These are phyloP conservation scores for Brassica juncea DNA, from an alignment of 345 rosid genomes.

Conservation along the genomic window DNA sequence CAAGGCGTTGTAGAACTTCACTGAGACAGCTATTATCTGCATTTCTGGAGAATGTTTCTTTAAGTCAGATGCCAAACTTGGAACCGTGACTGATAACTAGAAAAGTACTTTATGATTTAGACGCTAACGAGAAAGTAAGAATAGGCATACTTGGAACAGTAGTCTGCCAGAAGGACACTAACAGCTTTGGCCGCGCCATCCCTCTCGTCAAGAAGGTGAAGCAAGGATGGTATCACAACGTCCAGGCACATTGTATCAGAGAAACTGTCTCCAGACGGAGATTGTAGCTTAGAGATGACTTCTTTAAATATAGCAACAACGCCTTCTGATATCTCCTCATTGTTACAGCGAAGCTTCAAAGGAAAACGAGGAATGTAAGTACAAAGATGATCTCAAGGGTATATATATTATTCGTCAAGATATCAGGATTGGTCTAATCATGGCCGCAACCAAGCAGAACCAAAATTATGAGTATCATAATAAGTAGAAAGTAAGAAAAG, in stretches of 20 bases:
- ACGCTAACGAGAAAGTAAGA: conserved; percentile 12
- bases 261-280: conserved; percentile 48
- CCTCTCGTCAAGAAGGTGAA: conserved; percentile 82
- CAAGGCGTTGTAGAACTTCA: conserved; percentile 69
- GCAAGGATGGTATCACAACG: conserved; percentile 55
- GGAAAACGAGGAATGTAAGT: conserved; percentile 30
- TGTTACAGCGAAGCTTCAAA: conserved; percentile 66
- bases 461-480: conserved; percentile 5
- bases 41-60: conserved; percentile 51
- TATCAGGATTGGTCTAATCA: conserved; percentile 5
- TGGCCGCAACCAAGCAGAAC: conserved; percentile 14
- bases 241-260: conserved; percentile 55
- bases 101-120: conserved; percentile 2
- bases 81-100: background rate
- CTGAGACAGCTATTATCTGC: conserved; percentile 57
- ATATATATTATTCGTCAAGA: background rate
- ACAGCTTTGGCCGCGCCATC: conserved; percentile 82
- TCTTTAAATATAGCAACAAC: conserved; percentile 68
- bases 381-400: conserved; percentile 10
- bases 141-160: conserved; percentile 60
- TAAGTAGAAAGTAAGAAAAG: conserved; percentile 12
- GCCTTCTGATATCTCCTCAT: conserved; percentile 67
- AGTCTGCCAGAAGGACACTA: conserved; percentile 72
- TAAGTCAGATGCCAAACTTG: conserved; percentile 34
- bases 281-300: conserved; percentile 54